phyloP scores from a whole-genome alignment of 2,329 filamentous ascomycete genomes.

The Taxawa tesnikishii region DNA sequence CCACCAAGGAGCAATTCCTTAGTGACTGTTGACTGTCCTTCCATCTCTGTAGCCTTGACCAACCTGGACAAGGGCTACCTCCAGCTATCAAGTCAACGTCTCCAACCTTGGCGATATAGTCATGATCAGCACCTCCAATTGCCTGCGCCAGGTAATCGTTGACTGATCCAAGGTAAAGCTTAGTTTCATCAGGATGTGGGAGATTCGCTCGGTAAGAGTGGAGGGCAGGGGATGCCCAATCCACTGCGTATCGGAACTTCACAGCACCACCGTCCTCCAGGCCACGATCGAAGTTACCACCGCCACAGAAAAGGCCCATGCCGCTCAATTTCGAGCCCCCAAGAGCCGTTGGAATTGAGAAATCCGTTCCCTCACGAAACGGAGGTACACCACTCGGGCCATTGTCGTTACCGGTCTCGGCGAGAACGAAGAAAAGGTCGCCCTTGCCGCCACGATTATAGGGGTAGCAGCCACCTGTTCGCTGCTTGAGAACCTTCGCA shows the following conservation, averaged over 20 bases:
- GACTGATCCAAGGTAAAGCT: conserved; percentile 58
- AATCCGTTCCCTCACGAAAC: no score
- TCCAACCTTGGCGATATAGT: conserved; percentile 43
- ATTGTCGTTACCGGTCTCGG: conserved; percentile 1
- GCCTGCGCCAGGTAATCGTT: conserved; percentile 51
- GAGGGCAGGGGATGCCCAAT: conserved; percentile 50
- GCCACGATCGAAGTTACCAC: conserved; percentile 64
- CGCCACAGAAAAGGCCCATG: conserved; percentile 65
- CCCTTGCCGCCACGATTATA: conserved; percentile 56
- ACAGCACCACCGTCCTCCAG: conserved; percentile 60
- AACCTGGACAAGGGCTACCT: conserved; percentile 69
- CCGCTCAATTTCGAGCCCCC: conserved; percentile 25
- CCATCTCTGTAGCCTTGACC: conserved; percentile 51
- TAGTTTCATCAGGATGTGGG: conserved; percentile 24
- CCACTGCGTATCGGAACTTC: conserved; percentile 55
- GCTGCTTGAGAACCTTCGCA: conserved; percentile 40
- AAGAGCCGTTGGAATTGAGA: conserved; percentile 3
- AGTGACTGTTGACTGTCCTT: conserved; percentile 43
- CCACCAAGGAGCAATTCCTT: conserved; percentile 65
- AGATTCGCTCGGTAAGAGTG: conserved; percentile 64
- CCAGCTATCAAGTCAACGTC: conserved; percentile 58
- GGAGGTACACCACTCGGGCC: neutral
- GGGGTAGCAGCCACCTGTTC: conserved; percentile 44
- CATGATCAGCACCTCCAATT: conserved; percentile 36
- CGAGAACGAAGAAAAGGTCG: conserved; percentile 43